Conservation (phyloP, 768 basidiomycete genomes). For the Scleroderma citrinum region DNA sequence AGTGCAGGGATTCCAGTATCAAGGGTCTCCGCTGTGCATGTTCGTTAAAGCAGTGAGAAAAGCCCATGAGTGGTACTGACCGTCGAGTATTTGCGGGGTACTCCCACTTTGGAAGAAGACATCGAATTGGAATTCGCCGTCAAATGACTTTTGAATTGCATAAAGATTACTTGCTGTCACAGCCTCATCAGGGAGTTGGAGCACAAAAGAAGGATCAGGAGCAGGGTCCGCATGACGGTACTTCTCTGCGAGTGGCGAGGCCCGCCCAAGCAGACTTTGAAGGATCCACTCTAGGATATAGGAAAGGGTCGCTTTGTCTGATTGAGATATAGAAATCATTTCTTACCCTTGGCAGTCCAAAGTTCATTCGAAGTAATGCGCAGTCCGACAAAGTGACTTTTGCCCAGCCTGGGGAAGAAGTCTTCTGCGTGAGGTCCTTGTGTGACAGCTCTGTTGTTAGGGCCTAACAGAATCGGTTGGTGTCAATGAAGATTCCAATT, state of each 20-base stretch:
- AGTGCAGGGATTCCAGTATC: slow-evolving; percentile 68
- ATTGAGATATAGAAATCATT: background rate
- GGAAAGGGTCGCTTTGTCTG: background rate
- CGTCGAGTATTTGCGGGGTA: slow-evolving; percentile 52
- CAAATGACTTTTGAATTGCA: slow-evolving; percentile 82
- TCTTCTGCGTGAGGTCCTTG: slow-evolving; percentile 49
- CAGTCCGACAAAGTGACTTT: slow-evolving; percentile 64
- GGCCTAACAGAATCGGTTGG: slow-evolving; percentile 38
- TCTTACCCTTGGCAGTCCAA: slow-evolving; percentile 81
- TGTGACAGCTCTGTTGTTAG: slow-evolving; percentile 48
- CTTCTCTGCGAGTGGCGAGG: slow-evolving; percentile 45
- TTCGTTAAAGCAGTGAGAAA: slow-evolving; percentile 1
- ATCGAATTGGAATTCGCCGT: slow-evolving; percentile 85
- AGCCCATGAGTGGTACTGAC: slow-evolving; percentile 36
- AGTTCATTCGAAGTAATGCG: slow-evolving; percentile 54
- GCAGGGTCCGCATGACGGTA: slow-evolving; percentile 42
- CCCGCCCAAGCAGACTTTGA: slow-evolving; percentile 52
- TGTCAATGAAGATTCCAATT: slow-evolving; percentile 3
- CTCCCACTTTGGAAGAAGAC: slow-evolving; percentile 80
- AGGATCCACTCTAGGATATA: slow-evolving; percentile 50
- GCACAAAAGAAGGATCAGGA: slow-evolving; percentile 78
- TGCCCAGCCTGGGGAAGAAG: slow-evolving; percentile 60
- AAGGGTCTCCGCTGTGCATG: slow-evolving; percentile 51
- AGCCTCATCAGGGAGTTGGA: slow-evolving; percentile 72
- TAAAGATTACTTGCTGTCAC: slow-evolving; percentile 72